Evolutionary conservation across 768 basidiomycete genomes (phyloP).

Genomic region (Agaricus blazei): DNA sequence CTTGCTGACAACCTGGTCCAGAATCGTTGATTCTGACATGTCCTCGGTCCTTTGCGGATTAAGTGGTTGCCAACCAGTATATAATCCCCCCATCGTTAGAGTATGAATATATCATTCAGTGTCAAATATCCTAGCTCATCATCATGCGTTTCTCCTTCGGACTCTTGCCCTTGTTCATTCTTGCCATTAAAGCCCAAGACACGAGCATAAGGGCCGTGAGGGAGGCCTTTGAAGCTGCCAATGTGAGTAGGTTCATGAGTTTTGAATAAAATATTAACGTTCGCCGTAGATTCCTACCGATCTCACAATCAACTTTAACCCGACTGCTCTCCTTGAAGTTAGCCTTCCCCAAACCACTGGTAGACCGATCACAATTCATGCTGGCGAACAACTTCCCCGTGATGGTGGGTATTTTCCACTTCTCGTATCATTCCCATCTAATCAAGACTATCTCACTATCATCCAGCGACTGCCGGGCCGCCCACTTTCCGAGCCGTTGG

Average conservation of each 20-base stretch:
- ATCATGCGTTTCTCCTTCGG: not conserved
- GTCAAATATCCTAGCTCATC: too few relatives aligned
- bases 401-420: not conserved
- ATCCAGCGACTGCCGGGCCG: conserved; percentile 32
- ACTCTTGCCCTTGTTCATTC: not conserved
- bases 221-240: conserved; percentile 20
- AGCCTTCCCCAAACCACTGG: conserved; percentile 17
- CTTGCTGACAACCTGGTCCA: not conserved
- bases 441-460: not conserved
- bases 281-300: conserved; percentile 18
- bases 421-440: not conserved
- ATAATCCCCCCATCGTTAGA: not conserved
- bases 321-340: conserved; percentile 20
- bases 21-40: too few relatives aligned
- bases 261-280: not conserved
- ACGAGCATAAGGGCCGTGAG: conserved; percentile 16
- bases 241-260: conserved; percentile 12
- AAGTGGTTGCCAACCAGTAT: not conserved
- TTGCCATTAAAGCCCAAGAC: conserved; percentile 18
- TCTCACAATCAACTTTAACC: conserved; percentile 19
- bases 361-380: conserved; percentile 16
- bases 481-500: conserved; percentile 28
- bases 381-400: conserved; percentile 19
- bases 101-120: too few relatives aligned
- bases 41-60: too few relatives aligned